Evolutionary conservation across 176 grass and related monocot species (phyloP).

Genomic region (Avena sativa): DNA sequence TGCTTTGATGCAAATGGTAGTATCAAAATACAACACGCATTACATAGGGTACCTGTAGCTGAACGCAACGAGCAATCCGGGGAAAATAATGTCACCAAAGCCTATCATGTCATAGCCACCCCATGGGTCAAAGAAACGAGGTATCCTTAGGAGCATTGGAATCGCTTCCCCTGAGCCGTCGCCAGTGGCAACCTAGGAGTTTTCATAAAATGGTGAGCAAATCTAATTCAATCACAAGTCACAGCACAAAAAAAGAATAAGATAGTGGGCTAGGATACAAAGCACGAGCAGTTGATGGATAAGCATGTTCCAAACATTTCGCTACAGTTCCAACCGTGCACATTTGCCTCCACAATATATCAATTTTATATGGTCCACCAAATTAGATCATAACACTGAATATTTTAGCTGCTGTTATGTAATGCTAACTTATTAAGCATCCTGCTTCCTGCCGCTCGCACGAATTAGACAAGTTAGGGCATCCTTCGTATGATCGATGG

Average conservation of each 20-base stretch:
- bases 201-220: slow-evolving; percentile 25
- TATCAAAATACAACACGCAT: not conserved
- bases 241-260: not conserved
- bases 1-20: not conserved
- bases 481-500: no score
- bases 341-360: slow-evolving; percentile 4
- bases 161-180: slow-evolving; percentile 87
- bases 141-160: slow-evolving; percentile 93
- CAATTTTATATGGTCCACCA: not conserved
- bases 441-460: no score
- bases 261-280: not conserved
- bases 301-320: slow-evolving; percentile 10
- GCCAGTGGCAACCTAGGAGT: slow-evolving; percentile 84
- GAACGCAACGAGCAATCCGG: slow-evolving; percentile 94
- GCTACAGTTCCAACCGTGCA: not conserved
- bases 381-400: slow-evolving; percentile 6
- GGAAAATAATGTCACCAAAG: slow-evolving; percentile 98
- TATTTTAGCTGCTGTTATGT: not conserved
- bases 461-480: no score
- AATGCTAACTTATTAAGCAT: no score
- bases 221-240: not conserved
- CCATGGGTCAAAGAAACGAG: slow-evolving; percentile 99
- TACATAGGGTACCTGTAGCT: slow-evolving; percentile 72
- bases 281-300: not conserved
- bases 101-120: slow-evolving; percentile 99